Base-by-base conservation (phyloP, 345 rosid species). In the Psidium guajava region DNA sequence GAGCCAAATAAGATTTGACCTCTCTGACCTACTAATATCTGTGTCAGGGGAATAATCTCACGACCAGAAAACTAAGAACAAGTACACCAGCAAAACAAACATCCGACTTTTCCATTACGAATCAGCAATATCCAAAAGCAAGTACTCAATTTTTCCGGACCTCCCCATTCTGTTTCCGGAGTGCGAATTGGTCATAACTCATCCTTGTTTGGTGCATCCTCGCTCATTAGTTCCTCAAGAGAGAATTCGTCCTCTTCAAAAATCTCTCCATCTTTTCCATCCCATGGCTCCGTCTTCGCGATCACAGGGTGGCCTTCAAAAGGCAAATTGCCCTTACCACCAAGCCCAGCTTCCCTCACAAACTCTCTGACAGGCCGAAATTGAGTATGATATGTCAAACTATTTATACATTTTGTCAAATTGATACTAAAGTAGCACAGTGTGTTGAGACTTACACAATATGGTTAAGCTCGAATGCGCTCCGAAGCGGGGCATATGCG, bases 281-380 rank as follows among this genome's bases (percentile, higher is more conserved):
- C 97, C 99, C 99, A 97, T 42, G 96, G 93, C 90, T 97, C 97
- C 0, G 92, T 89, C 92, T 88, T 94, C 73, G 73, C 90, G 20
- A 95, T 89, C 53, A 86, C 89, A 8, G 94, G 97, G 55, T 86
- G 87, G 82, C 95, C 94, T 2, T 90, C 93, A 59, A 97, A 75
- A n/a, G 95, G 94, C 89, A 95, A 88, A 85, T 94, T 97, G 81
- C 99, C 99, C 91, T 94, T 98, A 58, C 99, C 99, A n/a, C 99
- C 99, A 22, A 85, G 91, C 24, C 93, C 93, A 11, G 98, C 98
- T 89, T 95, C 98, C 90, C 93, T 96, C 36, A 96, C 99, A 44
- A 98, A 98, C 87, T 92, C 98, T 28, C 99, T 98, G 95, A 54
- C 49, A 92, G 59, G 69, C 82, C 83, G 73, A 74, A 51, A 59